Base-by-base conservation (phyloP, 768 basidiomycete genomes). In the Cystofilobasidium capitatum region DNA sequence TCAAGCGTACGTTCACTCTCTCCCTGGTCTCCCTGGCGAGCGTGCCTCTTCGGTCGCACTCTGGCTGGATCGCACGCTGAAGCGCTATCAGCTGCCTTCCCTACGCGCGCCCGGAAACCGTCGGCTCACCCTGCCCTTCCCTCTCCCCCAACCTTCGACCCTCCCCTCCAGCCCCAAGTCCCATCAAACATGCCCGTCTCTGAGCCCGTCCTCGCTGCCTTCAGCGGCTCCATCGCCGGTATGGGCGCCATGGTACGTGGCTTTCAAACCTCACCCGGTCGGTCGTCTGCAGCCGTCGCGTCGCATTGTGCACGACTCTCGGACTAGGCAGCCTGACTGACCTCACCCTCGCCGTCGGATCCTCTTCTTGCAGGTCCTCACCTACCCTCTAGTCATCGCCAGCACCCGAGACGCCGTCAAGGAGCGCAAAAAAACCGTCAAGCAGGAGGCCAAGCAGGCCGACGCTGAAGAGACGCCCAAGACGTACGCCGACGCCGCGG, bases 341-440 rank as follows among this genome's bases (percentile, higher is more conserved):
- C 40, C 40, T 20, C 40, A 20, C 40, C 40, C n/a, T 2, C 22
- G n/a, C 57, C 26, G 58, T 59, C 39, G 35, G 57, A 31, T 9
- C 26, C 20, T 1, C 20, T 49, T 22, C 44, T 10, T 45, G 20
- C 65, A 78, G 78, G 77, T 73, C 24, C 44, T 78, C 64, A 78
- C 76, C n/a, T 77, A 77, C 74, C 96, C 96, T 9, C 82, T 99
- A 40, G 85, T 96, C 69, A 88, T 91, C 75, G 79, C 98, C 47
- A 93, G 90, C 10, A 98, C 94, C 1, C 84, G 93, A 58, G 90
- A 91, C 3, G 94, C 93, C 9, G 90, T 98, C 5, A 87, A 90
- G 71, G 86, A 87, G 0, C 89, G 86, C 79, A 86, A 82, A 57
- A 57, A 59, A 44, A 35, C 39, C 24, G 51, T 14, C 51, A 60